Evolutionary conservation across 2,329 filamentous ascomycete species (phyloP).

Genomic region (Rasamsonia emersonii): DNA sequence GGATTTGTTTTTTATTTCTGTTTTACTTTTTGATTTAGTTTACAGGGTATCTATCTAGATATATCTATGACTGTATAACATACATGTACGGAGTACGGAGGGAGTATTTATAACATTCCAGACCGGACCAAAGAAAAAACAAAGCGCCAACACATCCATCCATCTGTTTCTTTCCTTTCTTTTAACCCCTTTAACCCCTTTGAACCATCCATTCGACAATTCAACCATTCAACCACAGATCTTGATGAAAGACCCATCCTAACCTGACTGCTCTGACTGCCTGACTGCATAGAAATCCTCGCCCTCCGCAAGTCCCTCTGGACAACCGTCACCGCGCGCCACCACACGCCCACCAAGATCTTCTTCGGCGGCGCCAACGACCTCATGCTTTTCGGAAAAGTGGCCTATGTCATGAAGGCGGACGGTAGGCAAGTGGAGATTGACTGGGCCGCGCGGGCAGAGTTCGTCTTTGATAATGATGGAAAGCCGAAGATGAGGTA

Average conservation of each 20-base stretch:
- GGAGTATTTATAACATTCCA: too few species aligned
- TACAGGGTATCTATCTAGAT: too few species aligned
- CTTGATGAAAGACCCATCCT: too few species aligned
- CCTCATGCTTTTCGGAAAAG: slow-evolving; percentile 30
- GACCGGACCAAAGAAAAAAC: too few species aligned
- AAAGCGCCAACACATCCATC: too few species aligned
- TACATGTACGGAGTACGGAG: too few species aligned
- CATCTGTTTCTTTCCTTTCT: neutral
- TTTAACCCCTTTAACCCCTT: neutral
- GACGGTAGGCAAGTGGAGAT: slow-evolving; percentile 25
- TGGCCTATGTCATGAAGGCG: slow-evolving; percentile 25
- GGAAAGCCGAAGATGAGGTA: slow-evolving; percentile 27
- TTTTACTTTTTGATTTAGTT: too few species aligned
- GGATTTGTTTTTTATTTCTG: too few species aligned
- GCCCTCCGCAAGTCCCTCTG: slow-evolving; percentile 26
- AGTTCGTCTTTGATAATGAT: slow-evolving; percentile 19
- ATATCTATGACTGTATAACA: too few species aligned
- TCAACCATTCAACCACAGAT: too few species aligned
- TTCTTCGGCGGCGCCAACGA: slow-evolving; percentile 26
- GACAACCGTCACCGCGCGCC: slow-evolving; percentile 27
- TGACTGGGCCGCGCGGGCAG: slow-evolving; percentile 29
- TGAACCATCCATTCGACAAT: neutral
- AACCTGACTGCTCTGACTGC: too few species aligned
- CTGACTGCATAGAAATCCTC: slow-evolving; percentile 28
- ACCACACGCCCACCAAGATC: slow-evolving; percentile 21